Base-by-base conservation (phyloP, 2,329 filamentous ascomycete species). In the Stachybotrys chartarum region DNA sequence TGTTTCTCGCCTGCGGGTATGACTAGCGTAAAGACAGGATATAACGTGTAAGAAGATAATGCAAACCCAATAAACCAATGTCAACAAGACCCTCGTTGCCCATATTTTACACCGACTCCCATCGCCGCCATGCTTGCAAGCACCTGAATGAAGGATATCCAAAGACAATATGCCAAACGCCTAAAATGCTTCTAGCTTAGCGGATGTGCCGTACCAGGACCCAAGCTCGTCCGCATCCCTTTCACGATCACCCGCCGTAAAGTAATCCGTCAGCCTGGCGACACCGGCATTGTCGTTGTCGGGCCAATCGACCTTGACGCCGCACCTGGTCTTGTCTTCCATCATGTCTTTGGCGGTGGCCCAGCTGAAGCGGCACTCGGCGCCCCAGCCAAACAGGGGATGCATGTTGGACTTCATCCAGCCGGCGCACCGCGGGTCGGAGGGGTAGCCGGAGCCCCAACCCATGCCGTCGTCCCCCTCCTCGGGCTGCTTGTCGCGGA, bases 371-470 rank as follows among this genome's bases (percentile, higher is more conserved):
- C 94, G 81, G 68, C 91, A 96, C 72, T 97, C 92, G 30, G 82
- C 82, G 0, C 93, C 92, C 93, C 94, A 99, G 14, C 94, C 94
- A 75, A 97, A 99, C 1, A 97, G 74, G 3, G 90, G 90, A 66
- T 99, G 87, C 86, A 97, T 93, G 61, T 93, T 94, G 45, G 75
- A 76, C 72, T 85, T 89, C 67, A 99, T 70, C 93, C 94, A 99
- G 24, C 74, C 71, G 2, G 87, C 83, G 63, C 91, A 96, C 59
- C 88, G 82, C 18, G 80, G 85, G 72, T 99, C 94, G 1, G 88
- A 91, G 0, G 94, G 94, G 69, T 99, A 99, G 1, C 94, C 94
- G 1, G 90, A 96, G 1, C 94, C 94, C 91, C 94, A 97, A 5
- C 65, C 74, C 71, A 76, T 74, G 30, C 75, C 77, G 16, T 78